Evolutionary conservation across 2,329 filamentous ascomycete genomes (phyloP).

Genomic region (Aspergillus fumigatiaffinis): DNA sequence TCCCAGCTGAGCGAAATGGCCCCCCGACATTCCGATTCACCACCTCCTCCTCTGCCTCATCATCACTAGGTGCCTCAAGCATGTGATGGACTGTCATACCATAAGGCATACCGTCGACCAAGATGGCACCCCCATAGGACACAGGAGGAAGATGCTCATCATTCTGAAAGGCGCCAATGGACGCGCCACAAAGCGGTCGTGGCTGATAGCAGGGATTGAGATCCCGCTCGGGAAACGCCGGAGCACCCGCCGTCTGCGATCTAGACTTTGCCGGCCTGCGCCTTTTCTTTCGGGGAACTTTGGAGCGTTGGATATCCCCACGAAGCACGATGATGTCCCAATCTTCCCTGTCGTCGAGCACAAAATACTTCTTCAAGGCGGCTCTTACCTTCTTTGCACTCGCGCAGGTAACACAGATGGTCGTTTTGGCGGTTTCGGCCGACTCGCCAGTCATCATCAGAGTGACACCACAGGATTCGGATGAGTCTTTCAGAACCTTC

Average conservation of each 20-base stretch:
- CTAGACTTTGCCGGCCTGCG: conserved; percentile 34
- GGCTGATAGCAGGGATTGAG: conserved; percentile 73
- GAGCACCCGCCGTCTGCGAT: conserved; percentile 21
- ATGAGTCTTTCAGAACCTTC: conserved; percentile 55
- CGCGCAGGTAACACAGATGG: conserved; percentile 61
- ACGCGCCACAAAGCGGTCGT: conserved; percentile 77
- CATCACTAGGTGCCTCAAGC: conserved; percentile 65
- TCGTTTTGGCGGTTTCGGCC: conserved; percentile 54
- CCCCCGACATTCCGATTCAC: conserved; percentile 32
- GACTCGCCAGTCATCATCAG: conserved; percentile 59
- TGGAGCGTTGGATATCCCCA: conserved; percentile 55
- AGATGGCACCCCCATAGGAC: conserved; percentile 81
- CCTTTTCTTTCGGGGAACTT: conserved; percentile 44
- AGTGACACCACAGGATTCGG: conserved; percentile 59
- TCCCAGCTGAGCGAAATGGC: conserved; percentile 46
- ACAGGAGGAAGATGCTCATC: conserved; percentile 84
- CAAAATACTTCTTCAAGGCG: conserved; percentile 55
- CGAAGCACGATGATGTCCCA: conserved; percentile 60
- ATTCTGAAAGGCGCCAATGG: conserved; percentile 85
- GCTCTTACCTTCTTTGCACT: conserved; percentile 56
- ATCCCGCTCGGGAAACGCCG: conserved; percentile 27
- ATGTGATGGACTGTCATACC: conserved; percentile 98
- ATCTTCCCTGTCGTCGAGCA: conserved; percentile 52
- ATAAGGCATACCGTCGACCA: conserved; percentile 78
- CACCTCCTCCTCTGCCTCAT: conserved; percentile 50